Base-by-base conservation (phyloP, 306 rosid species). In the Prosopis cineraria region DNA sequence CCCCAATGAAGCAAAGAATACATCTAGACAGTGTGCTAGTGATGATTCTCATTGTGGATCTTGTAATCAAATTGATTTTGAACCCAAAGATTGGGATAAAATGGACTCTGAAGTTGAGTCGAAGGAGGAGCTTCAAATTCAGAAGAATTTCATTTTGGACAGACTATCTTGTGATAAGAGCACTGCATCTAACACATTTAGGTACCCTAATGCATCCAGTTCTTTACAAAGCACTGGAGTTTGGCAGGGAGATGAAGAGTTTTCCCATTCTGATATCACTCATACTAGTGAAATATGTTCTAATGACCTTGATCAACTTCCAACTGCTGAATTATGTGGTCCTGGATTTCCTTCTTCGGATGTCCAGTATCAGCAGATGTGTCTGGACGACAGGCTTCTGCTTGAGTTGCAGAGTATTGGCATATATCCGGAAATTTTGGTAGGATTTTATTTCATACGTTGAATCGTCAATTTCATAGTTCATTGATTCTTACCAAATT, bases 31-130 rank as follows among this genome's bases (percentile, higher is more conserved):
- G 79, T 84, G 83, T 84, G 86, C 87, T 0, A 90, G 97, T 85
- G 98, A 94, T 81, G 97, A 92, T 87, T 94, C 98, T 85, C 93
- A 87, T 76, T 89, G 97, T 78, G 94, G 91, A 70, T 91, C 98
- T 47, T 91, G 96, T 91, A 91, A 87, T 85, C 96, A 80, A 64
- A 81, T 83, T 53, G 98, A 90, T 48, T 81, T 88, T 81, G 98
- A 90, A 69, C 86, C 91, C 84, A 91, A 83, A 90, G 96, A 90
- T 79, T 80, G 91, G 85, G 97, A 91, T 70, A 86, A 87, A 84
- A 79, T 90, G 71, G 97, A 94, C 74, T 88, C 89, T 78, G 98
- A 94, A 83, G 96, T 85, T 78, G 98, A 94, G 85, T 92, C 96
- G 3, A 78, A 75, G 44, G 91, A 81, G 47, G 92, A 88, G 82